phyloP scores from a whole-genome alignment of 768 basidiomycete species.

The Russula griseocarnosa region DNA sequence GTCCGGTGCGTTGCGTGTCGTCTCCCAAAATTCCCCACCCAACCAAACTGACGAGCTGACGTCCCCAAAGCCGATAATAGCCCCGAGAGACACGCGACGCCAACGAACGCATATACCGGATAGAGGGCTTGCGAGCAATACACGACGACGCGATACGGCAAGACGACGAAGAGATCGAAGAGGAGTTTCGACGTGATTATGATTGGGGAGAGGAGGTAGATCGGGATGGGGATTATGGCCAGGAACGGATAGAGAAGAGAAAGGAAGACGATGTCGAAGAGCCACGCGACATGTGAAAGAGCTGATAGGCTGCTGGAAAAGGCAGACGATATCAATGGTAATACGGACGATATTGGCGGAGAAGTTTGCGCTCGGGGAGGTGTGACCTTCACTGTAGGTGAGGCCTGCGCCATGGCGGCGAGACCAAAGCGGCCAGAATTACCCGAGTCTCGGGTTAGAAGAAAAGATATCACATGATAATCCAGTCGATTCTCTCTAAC shows the following conservation, averaged over 20 bases:
- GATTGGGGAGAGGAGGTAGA: slow-evolving; percentile 20
- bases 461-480: slow-evolving; percentile 1
- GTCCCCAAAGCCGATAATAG: slow-evolving; percentile 22
- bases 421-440: neutral
- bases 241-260: slow-evolving; percentile 12
- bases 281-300: neutral
- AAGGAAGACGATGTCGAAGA: neutral
- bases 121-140: slow-evolving; percentile 22
- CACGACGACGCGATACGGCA: slow-evolving; percentile 15
- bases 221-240: neutral
- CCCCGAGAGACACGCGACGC: slow-evolving; percentile 21
- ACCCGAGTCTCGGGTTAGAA: too few species aligned
- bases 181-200: slow-evolving; percentile 22
- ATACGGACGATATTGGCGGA: slow-evolving; percentile 14
- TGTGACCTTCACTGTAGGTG: neutral
- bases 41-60: slow-evolving; percentile 16
- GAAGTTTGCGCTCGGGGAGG: slow-evolving; percentile 3
- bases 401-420: slow-evolving; percentile 10
- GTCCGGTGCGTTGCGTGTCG: neutral
- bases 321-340: slow-evolving; percentile 1
- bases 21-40: slow-evolving; percentile 21
- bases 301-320: neutral
- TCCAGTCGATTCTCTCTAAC: too few species aligned
- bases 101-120: slow-evolving; percentile 28
- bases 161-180: slow-evolving; percentile 11